Conservation (phyloP, 2,329 filamentous ascomycete genomes). For the Pestalotiopsis sp. region DNA sequence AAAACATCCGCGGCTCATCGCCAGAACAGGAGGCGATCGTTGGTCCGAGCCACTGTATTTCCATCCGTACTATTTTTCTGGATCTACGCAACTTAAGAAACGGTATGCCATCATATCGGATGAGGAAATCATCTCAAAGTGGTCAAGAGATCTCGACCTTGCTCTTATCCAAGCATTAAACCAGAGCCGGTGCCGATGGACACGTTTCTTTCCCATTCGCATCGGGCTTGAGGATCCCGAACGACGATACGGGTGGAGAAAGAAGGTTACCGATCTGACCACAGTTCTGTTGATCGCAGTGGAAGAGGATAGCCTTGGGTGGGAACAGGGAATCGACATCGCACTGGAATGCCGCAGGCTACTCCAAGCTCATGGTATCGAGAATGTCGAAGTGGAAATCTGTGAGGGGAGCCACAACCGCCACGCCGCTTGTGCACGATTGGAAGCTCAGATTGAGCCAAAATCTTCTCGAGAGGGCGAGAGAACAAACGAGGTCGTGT, state of each 20-base stretch:
- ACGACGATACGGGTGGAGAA: background rate
- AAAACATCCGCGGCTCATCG: no score
- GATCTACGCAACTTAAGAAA: no score
- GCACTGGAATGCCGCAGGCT: constrained; percentile 11
- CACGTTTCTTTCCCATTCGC: constrained; percentile 10
- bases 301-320: constrained; percentile 8
- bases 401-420: constrained; percentile 1
- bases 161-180: no score
- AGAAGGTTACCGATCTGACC: background rate
- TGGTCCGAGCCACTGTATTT: no score
- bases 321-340: constrained; percentile 10
- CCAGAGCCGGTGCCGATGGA: constrained; percentile 1
- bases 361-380: constrained; percentile 2
- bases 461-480: background rate
- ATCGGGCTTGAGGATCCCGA: background rate
- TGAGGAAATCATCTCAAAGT: no score
- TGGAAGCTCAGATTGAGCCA: constrained; percentile 2
- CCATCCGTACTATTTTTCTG: no score
- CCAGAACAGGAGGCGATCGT: no score
- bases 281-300: constrained; percentile 11
- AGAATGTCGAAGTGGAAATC: constrained; percentile 12
- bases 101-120: no score
- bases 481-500: background rate
- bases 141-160: no score
- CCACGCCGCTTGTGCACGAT: background rate